Percentiles rank a stretch among this genome's conserved stretches.
Conservation (phyloP, 2,329 filamentous ascomycete genomes). For the Knoxdaviesia capensis region DNA sequence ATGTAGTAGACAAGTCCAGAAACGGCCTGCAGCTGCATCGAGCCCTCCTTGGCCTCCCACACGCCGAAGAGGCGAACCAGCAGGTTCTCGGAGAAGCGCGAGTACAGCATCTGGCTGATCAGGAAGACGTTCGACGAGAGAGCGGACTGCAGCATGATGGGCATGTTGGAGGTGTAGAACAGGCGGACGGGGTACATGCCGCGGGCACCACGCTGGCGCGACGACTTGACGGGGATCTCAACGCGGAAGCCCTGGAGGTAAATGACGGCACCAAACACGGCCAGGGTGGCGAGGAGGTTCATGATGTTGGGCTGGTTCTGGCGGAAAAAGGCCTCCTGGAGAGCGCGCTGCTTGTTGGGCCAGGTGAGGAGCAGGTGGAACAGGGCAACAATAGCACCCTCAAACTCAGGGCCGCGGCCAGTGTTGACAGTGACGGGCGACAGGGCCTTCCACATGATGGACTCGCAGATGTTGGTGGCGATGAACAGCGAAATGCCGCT, state of each 20-base stretch:
- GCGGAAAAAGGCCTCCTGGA: constrained; percentile 96
- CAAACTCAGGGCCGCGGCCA: constrained; percentile 94
- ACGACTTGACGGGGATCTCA: constrained; percentile 98
- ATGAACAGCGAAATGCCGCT: constrained; percentile 99
- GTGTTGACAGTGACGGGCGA: constrained; percentile 99
- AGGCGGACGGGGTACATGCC: constrained; percentile 96
- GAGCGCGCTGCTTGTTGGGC: constrained; percentile 97
- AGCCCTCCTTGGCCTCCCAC: constrained; percentile 94
- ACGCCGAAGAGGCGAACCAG: constrained; percentile 93
- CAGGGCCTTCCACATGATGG: constrained; percentile 99
- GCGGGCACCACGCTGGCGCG: constrained; percentile 93
- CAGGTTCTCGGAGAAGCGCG: constrained; percentile 96
- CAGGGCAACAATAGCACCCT: constrained; percentile 92
- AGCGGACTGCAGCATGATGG: constrained; percentile 98
- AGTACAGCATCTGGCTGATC: constrained; percentile 98
- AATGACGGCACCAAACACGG: constrained; percentile 93
- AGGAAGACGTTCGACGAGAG: constrained; percentile 98
- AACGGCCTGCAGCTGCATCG: constrained; percentile 80
- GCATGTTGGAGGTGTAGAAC: constrained; percentile 99
- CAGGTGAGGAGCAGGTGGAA: constrained; percentile 97
- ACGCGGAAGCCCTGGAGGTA: constrained; percentile 99
- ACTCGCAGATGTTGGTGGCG: constrained; percentile 99
- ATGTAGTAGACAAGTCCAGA: constrained; percentile 99
- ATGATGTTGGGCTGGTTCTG: constrained; percentile 99
- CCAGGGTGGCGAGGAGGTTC: constrained; percentile 85